Base-by-base conservation (phyloP, 2,329 filamentous ascomycete species). In the Dothistroma pini region DNA sequence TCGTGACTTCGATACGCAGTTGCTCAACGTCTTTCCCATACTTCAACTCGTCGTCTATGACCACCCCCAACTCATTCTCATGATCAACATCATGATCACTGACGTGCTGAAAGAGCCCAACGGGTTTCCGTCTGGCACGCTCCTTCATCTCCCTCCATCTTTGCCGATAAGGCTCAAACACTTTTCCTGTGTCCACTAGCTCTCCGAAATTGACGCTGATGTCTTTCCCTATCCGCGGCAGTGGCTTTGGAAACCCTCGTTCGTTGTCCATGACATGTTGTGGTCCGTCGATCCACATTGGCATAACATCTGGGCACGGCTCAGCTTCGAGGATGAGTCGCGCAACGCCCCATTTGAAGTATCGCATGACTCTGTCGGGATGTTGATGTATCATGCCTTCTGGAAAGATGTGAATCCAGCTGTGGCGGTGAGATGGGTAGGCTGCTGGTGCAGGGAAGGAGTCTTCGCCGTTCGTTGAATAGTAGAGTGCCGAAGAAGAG, bases 271-370 rank as follows among this genome's bases (percentile, higher is more conserved):
- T 97, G 68, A 96, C 82, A 61, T 89, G 78, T 72, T 97, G 89
- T 16, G 90, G 89, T 31, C 95, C 95, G 70, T 97, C 91, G 54
- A 97, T 88, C 81, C 96, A 99, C 77, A 99, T 93, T 49, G 95
- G 92, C 38, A 99, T 84, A 21, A 99, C 84, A 68, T 96, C 90
- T 0, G 95, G 95, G 64, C 90, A 87, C 2, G 91, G 91, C 54
- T 93, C 89, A 52, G 89, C 86, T 76, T 99, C 95, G 52, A 99
- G 85, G 60, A 99, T 95, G 60, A 97, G 82, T 1, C 95, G 86
- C 7, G 93, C 91, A 1, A 97, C 83, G 0, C 95, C 95, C 95
- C 95, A 99, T 79, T 96, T 97, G 84, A 97, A 97, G 78, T 99
- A 99, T 32, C 95, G 89, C 81, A 97, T 88, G 8, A 88, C 86